Evolutionary conservation across 2,329 filamentous ascomycete genomes (phyloP), one percentile per base, ranked within the genome.

Genomic region (Leptodontidium sp.): DNA sequence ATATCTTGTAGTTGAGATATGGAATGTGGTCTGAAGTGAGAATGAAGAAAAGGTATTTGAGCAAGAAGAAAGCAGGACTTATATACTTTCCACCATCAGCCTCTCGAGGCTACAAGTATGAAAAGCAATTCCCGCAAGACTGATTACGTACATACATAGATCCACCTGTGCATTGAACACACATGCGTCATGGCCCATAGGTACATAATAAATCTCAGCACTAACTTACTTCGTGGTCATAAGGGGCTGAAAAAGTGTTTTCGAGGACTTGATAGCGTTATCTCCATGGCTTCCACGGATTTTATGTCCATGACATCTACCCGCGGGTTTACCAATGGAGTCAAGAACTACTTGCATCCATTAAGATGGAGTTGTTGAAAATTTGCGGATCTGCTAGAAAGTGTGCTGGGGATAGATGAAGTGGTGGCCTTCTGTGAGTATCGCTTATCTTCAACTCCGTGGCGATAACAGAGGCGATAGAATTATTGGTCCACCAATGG

Each of bases 401-500:
- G 38, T 40, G 8, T 40, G 6, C 4, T 32, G 29, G 29, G 6
- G 29, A 32, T 32, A 32, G 38, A 59, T 59, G 38, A 43, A 45
- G 38, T 45, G 57, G 35, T 59, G 21, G 12, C 57, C 17, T 45
- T 26, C 35, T 53, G 26, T 21, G 50, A 40, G 50, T 5, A 8
- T 53, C 6, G 50, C 24, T 53, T 43, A 59, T 43, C 35, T 40
- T 62, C 40, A 65, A 65, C 21, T 47, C 52, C 52, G 43, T 49
- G 63, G 63, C 17, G 32, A 65, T 59, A 58, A 57, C n/a, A 29
- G 29, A 29, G 47, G 43, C 21, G 8, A 57, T 24, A 49, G 7
- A 35, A 14, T 11, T 50, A 24, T 26, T 50, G n/a, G n/a, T 58
- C 55, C 32, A 58, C 35, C 38, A 43, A 43, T 59, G 5, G 4